Base-by-base conservation (phyloP, 306 rosid species). In the Citrullus mucosospermus region DNA sequence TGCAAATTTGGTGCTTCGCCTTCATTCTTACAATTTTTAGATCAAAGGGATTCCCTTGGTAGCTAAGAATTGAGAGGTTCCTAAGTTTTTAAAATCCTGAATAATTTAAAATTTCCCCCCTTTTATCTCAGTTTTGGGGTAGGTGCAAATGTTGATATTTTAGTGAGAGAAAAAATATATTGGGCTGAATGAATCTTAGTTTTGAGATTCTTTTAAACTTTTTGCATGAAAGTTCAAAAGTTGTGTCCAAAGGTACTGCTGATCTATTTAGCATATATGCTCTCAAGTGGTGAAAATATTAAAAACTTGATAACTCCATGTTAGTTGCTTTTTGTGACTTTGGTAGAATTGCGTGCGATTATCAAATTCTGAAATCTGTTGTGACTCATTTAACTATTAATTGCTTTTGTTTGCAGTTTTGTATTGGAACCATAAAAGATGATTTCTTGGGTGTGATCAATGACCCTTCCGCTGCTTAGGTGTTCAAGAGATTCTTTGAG, bases 361-460 rank as follows among this genome's bases (percentile, higher is more conserved):
- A 8, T 36, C 15, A 48, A 71, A 53, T 71, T 28, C 59, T 34
- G 9, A 22, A 36, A 74, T 50, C 28, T 53, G 20, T 9, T 5
- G n/a, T 7, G 59, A 8, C 15, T 46, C 12, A 22, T 60, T 72
- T 59, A 17, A 25, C n/a, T 38, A 12, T 25, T 25, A 25, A 25
- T 4, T 22, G 25, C 10, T 66, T 76, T 34, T 1, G 16, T 14
- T 38, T 38, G 87, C 93, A 93, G 98, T 95, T 95, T 80, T 95
- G 98, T 88, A 95, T 95, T 80, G 97, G 97, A 75, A 95, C 97
- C 71, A 95, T 95, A 75, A 95, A 92, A 75, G 98, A 95, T 83
- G 98, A 95, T 83, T 95, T 95, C 88, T 86, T 95, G 89, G 98
- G 98, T 60, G 98, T 95, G 78, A 95, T 95, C 85, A 92, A 95